phyloP scores from a whole-genome alignment of 2,329 filamentous ascomycete genomes.

The Atkinsonella hypoxylon region DNA sequence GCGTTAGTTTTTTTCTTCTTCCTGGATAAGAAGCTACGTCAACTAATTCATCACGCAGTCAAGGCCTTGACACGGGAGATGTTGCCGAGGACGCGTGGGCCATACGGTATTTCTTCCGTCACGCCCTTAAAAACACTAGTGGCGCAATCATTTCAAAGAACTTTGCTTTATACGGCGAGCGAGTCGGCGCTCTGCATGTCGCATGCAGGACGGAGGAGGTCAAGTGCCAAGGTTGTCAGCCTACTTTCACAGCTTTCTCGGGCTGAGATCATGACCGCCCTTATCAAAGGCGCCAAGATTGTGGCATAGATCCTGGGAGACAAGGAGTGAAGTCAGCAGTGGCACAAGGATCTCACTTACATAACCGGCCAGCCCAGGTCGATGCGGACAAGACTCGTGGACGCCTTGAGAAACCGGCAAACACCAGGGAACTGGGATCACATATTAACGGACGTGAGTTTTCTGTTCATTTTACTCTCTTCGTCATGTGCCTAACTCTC shows the following conservation, averaged over 20 bases:
- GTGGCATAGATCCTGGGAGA: neutral
- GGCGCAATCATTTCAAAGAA: slow-evolving; percentile 25
- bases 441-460: neutral
- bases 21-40: neutral
- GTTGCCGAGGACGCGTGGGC: slow-evolving; percentile 22
- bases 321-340: neutral
- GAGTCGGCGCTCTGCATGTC: slow-evolving; percentile 17
- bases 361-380: slow-evolving; percentile 2
- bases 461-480: too few species aligned
- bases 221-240: neutral
- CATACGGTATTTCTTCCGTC: slow-evolving; percentile 17
- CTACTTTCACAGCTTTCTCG: neutral
- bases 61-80: slow-evolving; percentile 25
- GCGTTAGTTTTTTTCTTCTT: too few species aligned
- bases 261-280: neutral
- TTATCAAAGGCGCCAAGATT: slow-evolving; percentile 2
- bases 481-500: too few species aligned
- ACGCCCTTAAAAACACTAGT: slow-evolving; percentile 14
- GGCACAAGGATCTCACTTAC: neutral
- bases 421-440: slow-evolving; percentile 12
- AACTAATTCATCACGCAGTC: slow-evolving; percentile 6
- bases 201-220: slow-evolving; percentile 3
- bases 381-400: slow-evolving; percentile 60
- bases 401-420: slow-evolving; percentile 11
- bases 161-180: slow-evolving; percentile 25